Evolutionary conservation across 192 early-diverging fungal species (phyloP), one percentile per base, ranked within the genome.

Genomic region (Obelidium mucronatum): DNA sequence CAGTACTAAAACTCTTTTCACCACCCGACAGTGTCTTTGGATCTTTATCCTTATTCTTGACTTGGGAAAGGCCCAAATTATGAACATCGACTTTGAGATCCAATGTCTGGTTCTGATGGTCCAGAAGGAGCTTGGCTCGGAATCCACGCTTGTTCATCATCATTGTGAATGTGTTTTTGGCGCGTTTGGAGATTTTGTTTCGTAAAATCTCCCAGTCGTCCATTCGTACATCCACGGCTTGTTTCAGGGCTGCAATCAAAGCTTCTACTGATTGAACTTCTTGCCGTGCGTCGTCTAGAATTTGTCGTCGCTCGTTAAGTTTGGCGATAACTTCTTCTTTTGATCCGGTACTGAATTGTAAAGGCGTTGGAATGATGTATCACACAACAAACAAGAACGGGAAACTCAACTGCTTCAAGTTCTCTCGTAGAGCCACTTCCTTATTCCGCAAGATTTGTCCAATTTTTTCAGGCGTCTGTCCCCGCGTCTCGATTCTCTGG

Each of bases 1-100:
- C 92, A 15, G 94, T 96, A 0, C 95, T 92, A 75, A 95, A 99
- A 40, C 94, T 95, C 82, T 98, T 98, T 88, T 99, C 98, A 28
- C 98, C 98, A 19, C 98, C 98, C 11, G 96, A 97, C 22, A 99
- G 84, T 8, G 96, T 93, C 71, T 90, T 92, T 26, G 95, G 91
- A 81, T 97, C 95, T 79, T 96, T 98, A 30, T 92, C 84, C 24
- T 86, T 85, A 59, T 74, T 73, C 30, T 66, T 6, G 44, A 67
- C 67, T 13, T 78, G 69, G 26, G 53, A 58, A 2, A 44, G 35
- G 3, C 69, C 69, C 15, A 58, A 51, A 30, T 76, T 76, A 39
- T 76, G 61, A 6, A 73, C 64, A 35, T 63, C 78, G 19, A 74
- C 78, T 15, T 64, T 66, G 17, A 95, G 85, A 15, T 80, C 75